Conservation (phyloP, 345 rosid species). For the Gossypium rotundifolium region DNA sequence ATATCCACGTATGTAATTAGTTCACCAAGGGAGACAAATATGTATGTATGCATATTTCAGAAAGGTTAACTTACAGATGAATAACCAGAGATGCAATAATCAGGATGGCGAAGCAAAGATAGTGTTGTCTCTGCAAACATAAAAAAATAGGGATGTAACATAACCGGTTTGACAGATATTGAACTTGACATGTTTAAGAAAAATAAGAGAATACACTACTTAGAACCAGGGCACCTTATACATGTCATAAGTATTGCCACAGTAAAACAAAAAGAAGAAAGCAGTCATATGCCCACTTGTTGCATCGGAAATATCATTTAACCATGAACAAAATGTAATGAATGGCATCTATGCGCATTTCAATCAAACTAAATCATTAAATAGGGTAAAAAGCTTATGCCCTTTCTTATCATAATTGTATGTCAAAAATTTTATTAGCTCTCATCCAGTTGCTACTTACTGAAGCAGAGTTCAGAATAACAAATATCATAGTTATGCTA, state of each 20-base stretch:
- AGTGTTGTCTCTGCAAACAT: conserved; percentile 67
- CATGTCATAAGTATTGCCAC: background rate
- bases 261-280: conserved; percentile 1
- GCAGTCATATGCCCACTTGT: background rate
- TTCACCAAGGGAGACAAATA: background rate
- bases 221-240: background rate
- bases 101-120: conserved; percentile 91
- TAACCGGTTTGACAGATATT: background rate
- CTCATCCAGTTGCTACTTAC: background rate
- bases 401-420: background rate
- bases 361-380: background rate
- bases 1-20: background rate
- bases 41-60: background rate
- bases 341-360: background rate
- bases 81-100: conserved; percentile 92
- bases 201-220: background rate
- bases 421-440: background rate
- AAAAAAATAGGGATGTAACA: conserved; percentile 7
- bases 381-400: background rate
- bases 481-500: background rate
- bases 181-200: background rate
- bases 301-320: conserved; percentile 4
- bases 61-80: conserved; percentile 58
- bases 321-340: background rate
- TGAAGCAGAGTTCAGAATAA: background rate